Base-by-base conservation (phyloP, 2,329 filamentous ascomycete genomes). In the Volutella citrinella region DNA sequence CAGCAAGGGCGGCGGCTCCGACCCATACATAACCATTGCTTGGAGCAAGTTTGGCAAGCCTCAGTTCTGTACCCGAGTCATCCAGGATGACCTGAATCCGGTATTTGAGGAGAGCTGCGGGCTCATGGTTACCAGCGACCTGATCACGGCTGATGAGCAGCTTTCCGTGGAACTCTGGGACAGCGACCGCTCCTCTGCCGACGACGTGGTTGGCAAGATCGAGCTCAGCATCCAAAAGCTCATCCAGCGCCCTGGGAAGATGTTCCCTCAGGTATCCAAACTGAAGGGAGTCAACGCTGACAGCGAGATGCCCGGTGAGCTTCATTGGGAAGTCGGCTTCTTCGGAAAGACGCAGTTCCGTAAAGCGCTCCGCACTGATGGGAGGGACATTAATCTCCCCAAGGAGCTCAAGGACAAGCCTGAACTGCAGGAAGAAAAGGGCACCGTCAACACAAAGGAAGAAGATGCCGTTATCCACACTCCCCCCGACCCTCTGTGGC, bases 31-130 rank as follows among this genome's bases (percentile, higher is more conserved):
- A 57, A 96, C 91, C 19, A 74, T 97, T 21, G 84, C 86, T 24
- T 97, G 94, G 69, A 94, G 87, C 53, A 96, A 97, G 61, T 97
- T 96, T 51, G 87, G 86, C 36, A 98, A 98, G 65, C 91, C 91
- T 3, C 94, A 95, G 78, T 97, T 95, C 63, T 96, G 90, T 62
- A 97, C 93, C 3, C 82, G 93, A 29, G 90, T 97, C 32, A 96
- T 97, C 45, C 88, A 91, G 32, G 91, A 97, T 54, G 85, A 96
- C 48, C 74, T 95, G 34, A 95, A 97, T 54, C 93, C 93, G 0
- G 74, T 95, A 5, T 97, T 94, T 70, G 86, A 93, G 53, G 93
- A 97, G 63, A 86, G 80, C 3, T 82, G 87, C 26, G 89, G 87
- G 2, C 71, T 97, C 13, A 69, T 96, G 12, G 87, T 98, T 6